Percentiles rank a stretch among this genome's conserved stretches.
phyloP scores from a whole-genome alignment of 2,329 filamentous ascomycete species.

The Claviceps cyperi region DNA sequence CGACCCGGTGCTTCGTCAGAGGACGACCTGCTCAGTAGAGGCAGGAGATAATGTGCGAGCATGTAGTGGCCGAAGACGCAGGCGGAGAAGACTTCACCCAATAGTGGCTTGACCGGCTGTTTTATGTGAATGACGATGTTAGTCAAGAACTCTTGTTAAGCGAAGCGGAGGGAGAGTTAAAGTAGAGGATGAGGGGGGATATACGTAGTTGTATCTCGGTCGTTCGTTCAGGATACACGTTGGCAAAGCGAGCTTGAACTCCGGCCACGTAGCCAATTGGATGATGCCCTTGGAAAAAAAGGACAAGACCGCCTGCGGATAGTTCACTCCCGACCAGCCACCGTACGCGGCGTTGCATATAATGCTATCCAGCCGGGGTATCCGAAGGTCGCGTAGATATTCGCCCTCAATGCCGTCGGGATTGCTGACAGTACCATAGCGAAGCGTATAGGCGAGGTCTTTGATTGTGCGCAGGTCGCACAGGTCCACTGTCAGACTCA shows the following conservation, averaged over 20 bases:
- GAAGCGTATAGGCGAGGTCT: conserved; percentile 31
- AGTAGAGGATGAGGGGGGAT: conserved; percentile 1
- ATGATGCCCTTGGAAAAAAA: conserved; percentile 45
- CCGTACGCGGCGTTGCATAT: conserved; percentile 83
- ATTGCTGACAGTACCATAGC: conserved; percentile 30
- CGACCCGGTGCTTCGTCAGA: conserved; percentile 37
- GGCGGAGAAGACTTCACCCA: conserved; percentile 77
- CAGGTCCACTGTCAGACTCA: conserved; percentile 44
- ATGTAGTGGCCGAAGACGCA: conserved; percentile 96
- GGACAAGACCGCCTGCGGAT: conserved; percentile 38
- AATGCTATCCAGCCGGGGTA: conserved; percentile 63
- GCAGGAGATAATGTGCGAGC: conserved; percentile 65
- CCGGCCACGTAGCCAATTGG: conserved; percentile 60
- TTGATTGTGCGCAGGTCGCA: conserved; percentile 41
- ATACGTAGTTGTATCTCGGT: conserved; percentile 20
- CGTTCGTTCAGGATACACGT: conserved; percentile 29
- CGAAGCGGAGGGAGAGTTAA: background rate
- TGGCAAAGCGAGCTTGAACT: conserved; percentile 52
- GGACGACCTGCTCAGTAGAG: conserved; percentile 46
- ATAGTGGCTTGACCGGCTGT: conserved; percentile 38
- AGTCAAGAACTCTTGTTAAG: no score
- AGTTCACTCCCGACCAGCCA: conserved; percentile 71
- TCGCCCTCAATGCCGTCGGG: conserved; percentile 23
- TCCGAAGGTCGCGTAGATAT: conserved; percentile 28
- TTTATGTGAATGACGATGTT: no score